These are phyloP conservation scores for Phaeolepiota aurea DNA, from an alignment of 768 basidiomycete species.

Conservation along the genomic window DNA sequence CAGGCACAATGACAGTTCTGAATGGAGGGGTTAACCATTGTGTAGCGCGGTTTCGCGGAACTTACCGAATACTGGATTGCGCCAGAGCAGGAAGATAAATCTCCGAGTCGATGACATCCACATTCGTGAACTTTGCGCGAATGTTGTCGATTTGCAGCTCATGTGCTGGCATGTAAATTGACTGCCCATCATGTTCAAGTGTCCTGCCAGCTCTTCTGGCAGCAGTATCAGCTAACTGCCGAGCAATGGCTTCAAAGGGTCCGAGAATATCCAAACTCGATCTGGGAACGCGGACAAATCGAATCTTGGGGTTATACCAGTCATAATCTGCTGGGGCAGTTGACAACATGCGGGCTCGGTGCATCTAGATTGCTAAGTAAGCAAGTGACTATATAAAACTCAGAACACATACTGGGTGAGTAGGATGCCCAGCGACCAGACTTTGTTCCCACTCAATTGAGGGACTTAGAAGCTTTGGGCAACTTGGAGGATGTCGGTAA, in stretches of 20 bases:
- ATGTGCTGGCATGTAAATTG: slow-evolving; percentile 40
- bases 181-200: slow-evolving; percentile 17
- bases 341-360: slow-evolving; percentile 39
- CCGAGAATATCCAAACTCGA: slow-evolving; percentile 30
- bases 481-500: slow-evolving; percentile 30
- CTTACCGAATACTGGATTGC: slow-evolving; percentile 48
- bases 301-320: slow-evolving; percentile 46
- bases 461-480: slow-evolving; percentile 30
- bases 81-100: slow-evolving; percentile 33
- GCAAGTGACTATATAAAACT: not conserved
- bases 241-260: slow-evolving; percentile 29
- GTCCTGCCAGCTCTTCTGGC: slow-evolving; percentile 17
- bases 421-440: slow-evolving; percentile 50
- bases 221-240: slow-evolving; percentile 22
- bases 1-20: slow-evolving; percentile 40
- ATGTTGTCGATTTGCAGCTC: slow-evolving; percentile 44
- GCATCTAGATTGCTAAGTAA: slow-evolving; percentile 32
- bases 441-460: slow-evolving; percentile 52
- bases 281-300: slow-evolving; percentile 34
- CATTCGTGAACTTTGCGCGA: slow-evolving; percentile 30
- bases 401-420: slow-evolving; percentile 36
- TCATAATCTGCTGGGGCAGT: slow-evolving; percentile 28
- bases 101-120: slow-evolving; percentile 30
- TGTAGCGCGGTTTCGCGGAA: not conserved
- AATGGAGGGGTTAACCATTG: slow-evolving; percentile 4